These are phyloP conservation scores for Parastagonospora avenae DNA, from an alignment of 2,329 filamentous ascomycete genomes.

Conservation along the genomic window DNA sequence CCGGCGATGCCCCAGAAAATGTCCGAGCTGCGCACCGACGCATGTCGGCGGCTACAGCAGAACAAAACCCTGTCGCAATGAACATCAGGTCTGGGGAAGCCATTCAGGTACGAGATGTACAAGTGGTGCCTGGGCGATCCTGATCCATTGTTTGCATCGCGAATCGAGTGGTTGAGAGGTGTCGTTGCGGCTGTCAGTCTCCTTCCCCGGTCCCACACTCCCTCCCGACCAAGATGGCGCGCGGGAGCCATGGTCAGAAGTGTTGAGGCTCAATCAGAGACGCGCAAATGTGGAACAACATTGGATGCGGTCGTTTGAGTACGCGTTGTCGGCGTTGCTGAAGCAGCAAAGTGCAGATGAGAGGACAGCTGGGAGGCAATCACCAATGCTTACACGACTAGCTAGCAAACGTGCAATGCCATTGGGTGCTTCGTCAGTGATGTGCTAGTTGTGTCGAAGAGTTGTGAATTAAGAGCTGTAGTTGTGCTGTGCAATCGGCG, in stretches of 20 bases:
- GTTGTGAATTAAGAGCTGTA: not conserved
- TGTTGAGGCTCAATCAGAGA: slow-evolving; percentile 46
- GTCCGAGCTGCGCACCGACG: slow-evolving; percentile 44
- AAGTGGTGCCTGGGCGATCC: slow-evolving; percentile 23
- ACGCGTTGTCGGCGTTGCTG: slow-evolving; percentile 28
- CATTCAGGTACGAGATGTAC: slow-evolving; percentile 30
- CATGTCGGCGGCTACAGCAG: slow-evolving; percentile 43
- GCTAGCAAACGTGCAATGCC: not conserved
- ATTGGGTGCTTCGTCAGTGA: slow-evolving; percentile 8
- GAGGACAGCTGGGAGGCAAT: slow-evolving; percentile 20
- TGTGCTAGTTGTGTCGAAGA: not conserved
- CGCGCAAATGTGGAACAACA: slow-evolving; percentile 18
- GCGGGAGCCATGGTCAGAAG: slow-evolving; percentile 45
- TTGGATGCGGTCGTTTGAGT: slow-evolving; percentile 12
- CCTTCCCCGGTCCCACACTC: slow-evolving; percentile 41
- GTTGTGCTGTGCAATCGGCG: not conserved
- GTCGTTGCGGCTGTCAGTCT: slow-evolving; percentile 31
- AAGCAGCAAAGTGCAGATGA: slow-evolving; percentile 27
- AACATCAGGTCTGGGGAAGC: slow-evolving; percentile 31
- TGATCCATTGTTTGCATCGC: slow-evolving; percentile 26
- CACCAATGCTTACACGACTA: slow-evolving; percentile 24
- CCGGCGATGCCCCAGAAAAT: slow-evolving; percentile 38
- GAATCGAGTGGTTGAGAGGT: slow-evolving; percentile 36
- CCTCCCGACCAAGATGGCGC: slow-evolving; percentile 43
- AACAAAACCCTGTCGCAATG: slow-evolving; percentile 20